A percentile compares a stretch with the other conserved stretches of the same genome.
phyloP scores from a whole-genome alignment of 768 basidiomycete species.

The Pilatotrama ljubarskyi region DNA sequence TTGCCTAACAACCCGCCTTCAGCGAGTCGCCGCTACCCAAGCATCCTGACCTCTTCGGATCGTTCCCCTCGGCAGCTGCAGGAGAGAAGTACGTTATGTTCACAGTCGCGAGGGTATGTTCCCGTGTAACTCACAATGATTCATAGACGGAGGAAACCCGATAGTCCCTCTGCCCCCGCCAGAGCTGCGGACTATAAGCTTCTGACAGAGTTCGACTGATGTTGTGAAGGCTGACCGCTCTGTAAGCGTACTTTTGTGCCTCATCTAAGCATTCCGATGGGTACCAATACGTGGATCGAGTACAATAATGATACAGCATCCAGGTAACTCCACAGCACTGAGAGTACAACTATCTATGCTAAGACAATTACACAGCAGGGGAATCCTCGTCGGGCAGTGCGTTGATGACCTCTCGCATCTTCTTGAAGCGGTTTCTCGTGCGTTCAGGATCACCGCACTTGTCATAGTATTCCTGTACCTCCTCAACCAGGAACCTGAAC shows the following conservation, averaged over 20 bases:
- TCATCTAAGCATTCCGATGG: background rate
- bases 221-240: background rate
- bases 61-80: conserved; percentile 94
- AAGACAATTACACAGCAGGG: background rate
- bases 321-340: background rate
- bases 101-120: background rate
- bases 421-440: conserved; percentile 64
- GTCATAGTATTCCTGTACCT: conserved; percentile 79
- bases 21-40: conserved; percentile 96
- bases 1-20: background rate
- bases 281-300: background rate
- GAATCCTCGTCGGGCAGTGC: conserved; percentile 26
- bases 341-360: background rate
- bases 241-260: background rate
- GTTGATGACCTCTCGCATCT: conserved; percentile 54
- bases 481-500: conserved; percentile 69
- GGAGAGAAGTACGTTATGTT: conserved; percentile 80
- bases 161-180: conserved; percentile 79
- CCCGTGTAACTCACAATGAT: background rate
- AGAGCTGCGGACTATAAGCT: conserved; percentile 69
- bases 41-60: conserved; percentile 92
- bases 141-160: conserved; percentile 70
- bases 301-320: conserved; percentile 10
- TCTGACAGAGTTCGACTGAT: conserved; percentile 59
- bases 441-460: conserved; percentile 68